phyloP scores from a whole-genome alignment of 139 green algal genomes.

The Auxenochlorella protothecoides region DNA sequence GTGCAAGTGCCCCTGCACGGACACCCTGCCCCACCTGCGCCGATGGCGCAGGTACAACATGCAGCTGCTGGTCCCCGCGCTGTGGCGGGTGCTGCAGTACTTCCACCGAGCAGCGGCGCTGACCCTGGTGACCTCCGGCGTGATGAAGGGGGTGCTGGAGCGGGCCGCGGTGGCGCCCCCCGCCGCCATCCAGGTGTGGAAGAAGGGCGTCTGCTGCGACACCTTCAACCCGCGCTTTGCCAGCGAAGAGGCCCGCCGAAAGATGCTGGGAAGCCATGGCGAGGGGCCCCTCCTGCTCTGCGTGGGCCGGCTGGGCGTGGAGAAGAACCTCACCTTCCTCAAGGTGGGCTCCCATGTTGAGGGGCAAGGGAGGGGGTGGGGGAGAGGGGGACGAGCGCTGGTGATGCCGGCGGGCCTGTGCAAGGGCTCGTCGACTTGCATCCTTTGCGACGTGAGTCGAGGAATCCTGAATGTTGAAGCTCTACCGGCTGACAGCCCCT shows the following conservation, averaged over 20 bases:
- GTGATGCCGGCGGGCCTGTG: too few species aligned
- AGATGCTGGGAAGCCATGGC: conserved; percentile 58
- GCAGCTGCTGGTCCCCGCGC: conserved; percentile 65
- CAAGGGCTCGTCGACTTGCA: too few species aligned
- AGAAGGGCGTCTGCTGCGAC: conserved; percentile 45
- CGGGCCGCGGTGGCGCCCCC: background rate
- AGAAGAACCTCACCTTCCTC: conserved; percentile 75
- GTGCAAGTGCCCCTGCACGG: background rate
- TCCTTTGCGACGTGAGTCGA: too few species aligned
- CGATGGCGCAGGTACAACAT: conserved; percentile 47
- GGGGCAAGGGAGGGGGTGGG: too few species aligned
- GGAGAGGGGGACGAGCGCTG: too few species aligned
- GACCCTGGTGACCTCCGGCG: conserved; percentile 51
- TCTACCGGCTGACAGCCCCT: background rate
- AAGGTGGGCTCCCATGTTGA: conserved; percentile 15
- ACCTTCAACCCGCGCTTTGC: conserved; percentile 74
- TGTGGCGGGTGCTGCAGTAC: conserved; percentile 87
- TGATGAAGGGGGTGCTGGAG: conserved; percentile 7
- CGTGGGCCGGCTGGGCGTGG: conserved; percentile 82
- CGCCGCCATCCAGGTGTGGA: conserved; percentile 61
- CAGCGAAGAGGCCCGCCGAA: conserved; percentile 48
- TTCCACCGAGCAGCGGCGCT: conserved; percentile 59
- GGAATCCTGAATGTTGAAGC: too few species aligned
- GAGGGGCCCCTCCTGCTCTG: conserved; percentile 77
- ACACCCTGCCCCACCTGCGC: background rate